These are phyloP conservation scores for Trichoderma sp. DNA, from an alignment of 2,329 filamentous ascomycete genomes.

Conservation along the genomic window DNA sequence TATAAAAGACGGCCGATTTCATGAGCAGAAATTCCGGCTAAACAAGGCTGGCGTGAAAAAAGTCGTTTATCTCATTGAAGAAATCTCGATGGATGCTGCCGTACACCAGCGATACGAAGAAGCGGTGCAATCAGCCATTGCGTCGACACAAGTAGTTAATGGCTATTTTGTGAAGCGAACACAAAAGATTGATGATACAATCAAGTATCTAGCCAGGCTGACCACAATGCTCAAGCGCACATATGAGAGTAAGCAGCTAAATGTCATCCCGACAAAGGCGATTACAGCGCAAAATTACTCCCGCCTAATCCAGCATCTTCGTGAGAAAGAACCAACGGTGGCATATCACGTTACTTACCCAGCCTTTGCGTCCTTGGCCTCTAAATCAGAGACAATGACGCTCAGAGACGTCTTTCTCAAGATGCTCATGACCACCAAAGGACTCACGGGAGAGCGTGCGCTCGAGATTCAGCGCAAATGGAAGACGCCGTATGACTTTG, in stretches of 20 bases:
- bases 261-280: conserved; percentile 64
- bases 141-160: conserved; percentile 73
- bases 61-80: conserved; percentile 76
- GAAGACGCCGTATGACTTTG: conserved; percentile 68
- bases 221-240: conserved; percentile 63
- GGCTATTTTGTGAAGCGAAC: conserved; percentile 78
- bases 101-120: conserved; percentile 59
- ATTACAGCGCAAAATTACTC: conserved; percentile 65
- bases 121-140: conserved; percentile 68
- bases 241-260: conserved; percentile 58
- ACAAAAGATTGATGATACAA: conserved; percentile 71
- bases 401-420: conserved; percentile 74
- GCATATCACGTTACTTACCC: conserved; percentile 65
- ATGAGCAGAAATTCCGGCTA: conserved; percentile 80
- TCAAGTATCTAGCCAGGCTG: conserved; percentile 71
- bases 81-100: conserved; percentile 59
- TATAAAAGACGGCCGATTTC: conserved; percentile 79
- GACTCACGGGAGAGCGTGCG: conserved; percentile 74
- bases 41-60: conserved; percentile 70
- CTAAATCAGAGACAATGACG: conserved; percentile 72
- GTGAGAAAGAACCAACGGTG: conserved; percentile 46
- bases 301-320: conserved; percentile 58
- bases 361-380: conserved; percentile 68
- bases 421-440: conserved; percentile 80
- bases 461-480: conserved; percentile 77